Evolutionary conservation across 768 basidiomycete genomes (phyloP).

Genomic region (Lactifluus echinatus): DNA sequence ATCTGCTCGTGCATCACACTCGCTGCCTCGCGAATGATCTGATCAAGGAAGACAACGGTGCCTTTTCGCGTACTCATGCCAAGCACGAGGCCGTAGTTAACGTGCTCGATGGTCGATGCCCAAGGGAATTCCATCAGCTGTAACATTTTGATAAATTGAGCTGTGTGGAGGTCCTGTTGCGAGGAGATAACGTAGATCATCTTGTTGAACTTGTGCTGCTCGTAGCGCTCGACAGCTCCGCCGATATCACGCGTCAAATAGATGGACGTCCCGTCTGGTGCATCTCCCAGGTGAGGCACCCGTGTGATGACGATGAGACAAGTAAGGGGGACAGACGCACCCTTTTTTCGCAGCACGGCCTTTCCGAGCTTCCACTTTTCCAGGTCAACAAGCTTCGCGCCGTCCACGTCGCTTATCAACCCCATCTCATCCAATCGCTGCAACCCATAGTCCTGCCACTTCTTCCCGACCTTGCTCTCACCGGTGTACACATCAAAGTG

Average conservation of each 20-base stretch:
- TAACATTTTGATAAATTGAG: constrained; percentile 91
- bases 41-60: constrained; percentile 89
- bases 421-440: constrained; percentile 59
- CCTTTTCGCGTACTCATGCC: constrained; percentile 95
- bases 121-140: constrained; percentile 84
- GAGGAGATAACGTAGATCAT: constrained; percentile 93
- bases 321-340: constrained; percentile 29
- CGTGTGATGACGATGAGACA: background rate
- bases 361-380: constrained; percentile 88
- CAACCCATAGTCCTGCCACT: constrained; percentile 67
- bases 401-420: constrained; percentile 67
- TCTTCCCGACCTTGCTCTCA: constrained; percentile 72
- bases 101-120: constrained; percentile 74
- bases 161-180: constrained; percentile 78
- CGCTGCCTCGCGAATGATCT: constrained; percentile 84
- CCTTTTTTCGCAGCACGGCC: constrained; percentile 82
- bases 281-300: background rate
- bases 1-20: constrained; percentile 95
- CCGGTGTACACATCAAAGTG: constrained; percentile 89
- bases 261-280: constrained; percentile 81
- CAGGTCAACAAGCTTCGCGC: constrained; percentile 80
- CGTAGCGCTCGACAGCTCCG: constrained; percentile 85
- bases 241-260: constrained; percentile 95
- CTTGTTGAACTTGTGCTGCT: constrained; percentile 83
- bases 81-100: constrained; percentile 86